Percentiles rank a stretch among this genome's conserved stretches.
Conservation (phyloP, 352 stramenopile species). For the Blastocystis sp. region DNA sequence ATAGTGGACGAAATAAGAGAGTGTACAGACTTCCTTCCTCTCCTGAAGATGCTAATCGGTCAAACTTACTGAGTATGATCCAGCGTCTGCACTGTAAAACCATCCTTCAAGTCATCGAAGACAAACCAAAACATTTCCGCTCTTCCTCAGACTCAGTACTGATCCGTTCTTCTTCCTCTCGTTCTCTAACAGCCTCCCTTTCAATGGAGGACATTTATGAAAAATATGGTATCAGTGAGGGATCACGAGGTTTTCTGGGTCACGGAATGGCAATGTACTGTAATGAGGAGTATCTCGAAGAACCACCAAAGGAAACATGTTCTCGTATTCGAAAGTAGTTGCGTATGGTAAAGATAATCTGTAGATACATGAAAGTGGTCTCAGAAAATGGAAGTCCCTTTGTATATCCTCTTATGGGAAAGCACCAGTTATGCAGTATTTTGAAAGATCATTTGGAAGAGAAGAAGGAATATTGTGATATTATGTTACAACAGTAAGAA, state of each 20-base stretch:
- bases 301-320: constrained; percentile 86
- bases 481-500: constrained; percentile 21
- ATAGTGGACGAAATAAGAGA: constrained; percentile 95
- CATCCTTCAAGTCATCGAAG: constrained; percentile 77
- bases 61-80: constrained; percentile 96
- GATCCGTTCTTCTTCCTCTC: constrained; percentile 2
- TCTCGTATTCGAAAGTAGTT: background rate
- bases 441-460: background rate
- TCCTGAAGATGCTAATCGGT: constrained; percentile 88
- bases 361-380: constrained; percentile 7
- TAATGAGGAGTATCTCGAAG: constrained; percentile 79
- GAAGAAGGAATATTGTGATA: background rate
- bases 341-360: background rate
- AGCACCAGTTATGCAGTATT: constrained; percentile 27
- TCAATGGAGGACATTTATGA: constrained; percentile 96
- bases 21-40: constrained; percentile 97
- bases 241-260: constrained; percentile 97
- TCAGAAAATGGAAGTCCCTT: background rate
- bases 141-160: constrained; percentile 54
- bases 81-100: constrained; percentile 98
- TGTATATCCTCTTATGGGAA: constrained; percentile 27
- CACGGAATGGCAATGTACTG: constrained; percentile 93
- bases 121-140: constrained; percentile 80
- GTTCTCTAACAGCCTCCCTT: constrained; percentile 80
- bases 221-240: constrained; percentile 92